These are phyloP conservation scores for Caryopteris hybrid DNA, from an alignment of 305 asterid genomes.

Conservation along the genomic window DNA sequence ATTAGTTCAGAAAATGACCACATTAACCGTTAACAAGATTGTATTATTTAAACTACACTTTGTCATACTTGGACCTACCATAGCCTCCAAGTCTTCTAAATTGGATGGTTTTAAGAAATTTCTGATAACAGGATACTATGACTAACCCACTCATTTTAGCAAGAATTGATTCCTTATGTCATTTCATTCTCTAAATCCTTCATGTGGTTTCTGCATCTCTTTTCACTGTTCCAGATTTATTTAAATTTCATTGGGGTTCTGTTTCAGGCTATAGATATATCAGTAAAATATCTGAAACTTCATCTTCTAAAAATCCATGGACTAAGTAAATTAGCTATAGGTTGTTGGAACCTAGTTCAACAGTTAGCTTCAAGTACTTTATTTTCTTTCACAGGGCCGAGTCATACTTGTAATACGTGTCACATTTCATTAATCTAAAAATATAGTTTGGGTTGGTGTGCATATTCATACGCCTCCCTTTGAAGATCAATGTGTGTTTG, in stretches of 20 bases:
- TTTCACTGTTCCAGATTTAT: not conserved
- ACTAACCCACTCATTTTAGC: not conserved
- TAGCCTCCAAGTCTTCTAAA: slow-evolving; percentile 6
- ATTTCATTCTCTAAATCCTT: not conserved
- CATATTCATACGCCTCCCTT: no score
- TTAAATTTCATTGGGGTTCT: not conserved
- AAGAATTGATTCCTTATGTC: not conserved
- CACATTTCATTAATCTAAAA: not conserved
- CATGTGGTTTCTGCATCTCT: not conserved
- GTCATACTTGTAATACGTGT: not conserved
- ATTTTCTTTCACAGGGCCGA: not conserved
- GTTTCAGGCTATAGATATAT: slow-evolving; percentile 5
- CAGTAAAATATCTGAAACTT: not conserved
- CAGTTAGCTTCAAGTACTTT: not conserved
- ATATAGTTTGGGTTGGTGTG: not conserved
- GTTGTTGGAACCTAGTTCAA: not conserved
- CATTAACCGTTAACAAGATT: not conserved
- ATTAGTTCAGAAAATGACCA: slow-evolving; percentile 18
- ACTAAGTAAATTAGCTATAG: not conserved
- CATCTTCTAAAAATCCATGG: not conserved
- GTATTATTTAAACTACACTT: slow-evolving; percentile 5
- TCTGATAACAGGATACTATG: not conserved
- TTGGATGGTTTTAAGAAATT: slow-evolving; percentile 1
- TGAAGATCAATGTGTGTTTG: no score
- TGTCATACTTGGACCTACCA: not conserved